Percentiles rank a stretch among this genome's conserved stretches.
These are phyloP conservation scores for Meyerozyma elateridarum DNA, from an alignment of 1,139 yeast genomes.

Conservation along the genomic window DNA sequence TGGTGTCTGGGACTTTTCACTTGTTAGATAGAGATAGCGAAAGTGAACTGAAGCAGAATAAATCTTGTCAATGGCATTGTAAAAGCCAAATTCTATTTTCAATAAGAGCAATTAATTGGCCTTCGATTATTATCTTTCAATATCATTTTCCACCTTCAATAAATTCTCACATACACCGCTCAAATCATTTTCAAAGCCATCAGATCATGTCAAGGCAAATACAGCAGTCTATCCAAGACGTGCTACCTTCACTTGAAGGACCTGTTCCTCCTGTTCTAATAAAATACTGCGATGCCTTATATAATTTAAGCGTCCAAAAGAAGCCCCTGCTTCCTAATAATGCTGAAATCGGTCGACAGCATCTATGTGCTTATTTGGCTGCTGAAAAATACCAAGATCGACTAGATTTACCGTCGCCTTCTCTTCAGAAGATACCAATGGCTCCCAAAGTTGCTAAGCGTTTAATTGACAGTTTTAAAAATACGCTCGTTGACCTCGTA, in stretches of 20 bases:
- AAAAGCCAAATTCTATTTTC: too few species aligned
- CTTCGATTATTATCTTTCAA: too few species aligned
- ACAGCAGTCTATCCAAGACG: conserved; percentile 36
- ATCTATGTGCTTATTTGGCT: conserved; percentile 60
- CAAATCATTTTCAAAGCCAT: too few species aligned
- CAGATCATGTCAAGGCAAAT: conserved; percentile 18
- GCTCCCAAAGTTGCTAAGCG: conserved; percentile 44
- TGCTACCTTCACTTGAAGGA: conserved; percentile 46
- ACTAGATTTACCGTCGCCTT: conserved; percentile 44
- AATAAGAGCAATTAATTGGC: too few species aligned
- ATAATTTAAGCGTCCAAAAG: conserved; percentile 48
- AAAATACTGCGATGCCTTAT: conserved; percentile 46
- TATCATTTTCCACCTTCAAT: too few species aligned
- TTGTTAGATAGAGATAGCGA: too few species aligned
- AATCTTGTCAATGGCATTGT: too few species aligned
- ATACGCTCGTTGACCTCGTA: conserved; percentile 22
- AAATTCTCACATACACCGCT: too few species aligned
- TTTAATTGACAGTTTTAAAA: conserved; percentile 43
- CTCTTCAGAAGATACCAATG: conserved; percentile 49
- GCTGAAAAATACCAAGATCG: conserved; percentile 44
- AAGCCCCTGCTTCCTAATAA: conserved; percentile 42
- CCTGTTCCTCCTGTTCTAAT: conserved; percentile 45
- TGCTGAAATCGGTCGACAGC: conserved; percentile 61
- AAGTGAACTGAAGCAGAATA: too few species aligned
- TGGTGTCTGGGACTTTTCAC: too few species aligned